These are phyloP conservation scores for Pseudogymnoascus sp. DNA, from an alignment of 2,329 filamentous ascomycete species.

Conservation along the genomic window DNA sequence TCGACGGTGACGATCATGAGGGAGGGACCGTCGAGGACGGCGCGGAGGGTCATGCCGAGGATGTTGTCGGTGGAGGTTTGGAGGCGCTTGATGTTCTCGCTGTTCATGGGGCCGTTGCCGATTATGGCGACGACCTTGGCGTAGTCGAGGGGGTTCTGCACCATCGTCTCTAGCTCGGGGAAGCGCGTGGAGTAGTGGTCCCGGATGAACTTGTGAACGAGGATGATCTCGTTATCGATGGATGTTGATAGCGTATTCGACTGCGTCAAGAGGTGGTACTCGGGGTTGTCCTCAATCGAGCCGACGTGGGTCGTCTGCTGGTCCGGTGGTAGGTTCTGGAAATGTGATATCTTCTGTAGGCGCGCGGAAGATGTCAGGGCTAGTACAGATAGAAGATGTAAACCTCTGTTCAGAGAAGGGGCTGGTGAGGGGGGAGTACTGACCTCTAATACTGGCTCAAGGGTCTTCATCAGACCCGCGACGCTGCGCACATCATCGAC, in stretches of 20 bases:
- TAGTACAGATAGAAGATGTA: conserved; percentile 56
- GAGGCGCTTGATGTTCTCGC: conserved; percentile 70
- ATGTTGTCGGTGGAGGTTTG: conserved; percentile 73
- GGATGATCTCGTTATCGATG: conserved; percentile 85
- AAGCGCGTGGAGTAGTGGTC: conserved; percentile 94
- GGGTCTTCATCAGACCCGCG: conserved; percentile 70
- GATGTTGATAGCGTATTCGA: conserved; percentile 85
- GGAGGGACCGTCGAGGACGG: conserved; percentile 78
- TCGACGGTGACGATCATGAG: conserved; percentile 96
- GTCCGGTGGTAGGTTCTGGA: conserved; percentile 60
- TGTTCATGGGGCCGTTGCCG: conserved; percentile 82
- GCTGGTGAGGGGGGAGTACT: conserved; percentile 34
- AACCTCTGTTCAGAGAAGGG: conserved; percentile 38
- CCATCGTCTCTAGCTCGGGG: conserved; percentile 81
- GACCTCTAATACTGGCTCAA: conserved; percentile 78
- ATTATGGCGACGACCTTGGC: conserved; percentile 91
- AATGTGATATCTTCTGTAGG: conserved; percentile 72
- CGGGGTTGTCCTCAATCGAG: conserved; percentile 84
- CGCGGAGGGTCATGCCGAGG: conserved; percentile 66
- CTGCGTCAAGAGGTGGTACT: conserved; percentile 81
- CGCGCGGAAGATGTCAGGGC: conserved; percentile 58
- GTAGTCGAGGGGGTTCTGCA: conserved; percentile 90
- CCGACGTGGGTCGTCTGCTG: conserved; percentile 62
- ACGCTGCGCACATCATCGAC: conserved; percentile 76
- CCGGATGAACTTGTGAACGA: conserved; percentile 92